Percentiles rank a stretch among this genome's conserved stretches.
Evolutionary conservation across 306 rosid species (phyloP).

Genomic region (Lablab purpureus): DNA sequence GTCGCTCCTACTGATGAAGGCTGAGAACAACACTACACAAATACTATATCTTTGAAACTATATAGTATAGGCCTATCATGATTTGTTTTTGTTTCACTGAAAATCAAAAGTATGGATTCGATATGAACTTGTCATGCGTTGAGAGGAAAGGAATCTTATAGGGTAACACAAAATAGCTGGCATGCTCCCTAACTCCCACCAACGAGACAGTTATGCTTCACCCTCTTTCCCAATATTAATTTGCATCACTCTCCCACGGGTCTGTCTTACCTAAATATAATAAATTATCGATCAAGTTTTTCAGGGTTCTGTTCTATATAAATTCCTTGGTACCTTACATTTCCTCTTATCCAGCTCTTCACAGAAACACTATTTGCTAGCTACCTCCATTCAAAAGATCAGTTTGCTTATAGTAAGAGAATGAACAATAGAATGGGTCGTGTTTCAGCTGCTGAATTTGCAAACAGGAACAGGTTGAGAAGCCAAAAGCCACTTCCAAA

Average conservation of each 20-base stretch:
- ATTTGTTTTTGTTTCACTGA: slow-evolving; percentile 24
- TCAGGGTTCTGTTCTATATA: slow-evolving; percentile 47
- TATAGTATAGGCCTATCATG: neutral
- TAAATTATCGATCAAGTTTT: neutral
- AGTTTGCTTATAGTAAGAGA: slow-evolving; percentile 26
- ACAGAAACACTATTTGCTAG: neutral
- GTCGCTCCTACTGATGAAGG: neutral
- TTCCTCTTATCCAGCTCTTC: slow-evolving; percentile 28
- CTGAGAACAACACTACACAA: slow-evolving; percentile 22
- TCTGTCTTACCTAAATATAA: neutral
- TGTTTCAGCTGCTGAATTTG: slow-evolving; percentile 45
- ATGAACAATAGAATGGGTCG: slow-evolving; percentile 57
- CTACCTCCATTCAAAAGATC: neutral
- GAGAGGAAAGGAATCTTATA: slow-evolving; percentile 57
- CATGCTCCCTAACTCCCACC: slow-evolving; percentile 63
- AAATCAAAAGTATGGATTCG: slow-evolving; percentile 36
- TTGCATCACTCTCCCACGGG: neutral
- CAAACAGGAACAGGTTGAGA: slow-evolving; percentile 39
- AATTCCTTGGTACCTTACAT: slow-evolving; percentile 5
- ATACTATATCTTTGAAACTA: slow-evolving; percentile 11
- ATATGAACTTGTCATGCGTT: slow-evolving; percentile 50
- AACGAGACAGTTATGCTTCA: slow-evolving; percentile 38
- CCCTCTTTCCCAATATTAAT: slow-evolving; percentile 20
- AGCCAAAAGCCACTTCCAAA: slow-evolving; percentile 54
- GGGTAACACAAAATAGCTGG: slow-evolving; percentile 50